Base-by-base conservation (phyloP, 2,329 filamentous ascomycete genomes). In the Pseudocercospora ulei region DNA sequence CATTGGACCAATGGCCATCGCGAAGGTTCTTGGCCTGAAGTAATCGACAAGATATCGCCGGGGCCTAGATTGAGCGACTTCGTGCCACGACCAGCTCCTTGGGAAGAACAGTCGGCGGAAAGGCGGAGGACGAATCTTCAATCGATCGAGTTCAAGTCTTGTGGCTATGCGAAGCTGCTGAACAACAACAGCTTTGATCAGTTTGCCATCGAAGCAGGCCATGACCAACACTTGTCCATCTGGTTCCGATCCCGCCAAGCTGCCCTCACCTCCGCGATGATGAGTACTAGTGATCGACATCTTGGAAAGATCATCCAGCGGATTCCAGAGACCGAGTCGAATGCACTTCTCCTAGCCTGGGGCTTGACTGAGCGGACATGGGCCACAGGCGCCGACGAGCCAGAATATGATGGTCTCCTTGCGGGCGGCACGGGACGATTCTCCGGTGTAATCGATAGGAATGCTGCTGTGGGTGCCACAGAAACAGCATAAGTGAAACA, bases 121-220 rank as follows among this genome's bases (percentile, higher is more conserved):
- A 24, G 49, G 45, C 12, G 26, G 7, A 19, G 50, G 48, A 63
- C 63, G 3, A 54, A 54, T 13, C 54, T 72, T 1, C 47, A 55
- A 38, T 55, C 56, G 8, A 57, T 79, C 18, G 63, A 66, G 1
- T 70, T 80, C 57, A 69, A 68, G 19, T 78, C 74, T 0, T 80
- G 76, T 52, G 76, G 76, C 35, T 80, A 80, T 50, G 71, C 69
- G 20, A 56, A 60, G 4, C 54, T 78, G 1, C 35, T 33, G 43
- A 47, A 37, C 37, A 51, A 39, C 25, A 45, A 17, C 2, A 16
- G 41, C 0, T 56, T 62, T 26, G 60, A 64, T 25, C 62, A 67
- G 44, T 28, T 40, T 5, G 49, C 42, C 9, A 43, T 66, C 12
- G 59, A 62, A 5, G 37, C 47, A n/a, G 38, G 33, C 9, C 39